These are phyloP conservation scores for Jatropha podagrica DNA, from an alignment of 441 rosid species.

Conservation along the genomic window DNA sequence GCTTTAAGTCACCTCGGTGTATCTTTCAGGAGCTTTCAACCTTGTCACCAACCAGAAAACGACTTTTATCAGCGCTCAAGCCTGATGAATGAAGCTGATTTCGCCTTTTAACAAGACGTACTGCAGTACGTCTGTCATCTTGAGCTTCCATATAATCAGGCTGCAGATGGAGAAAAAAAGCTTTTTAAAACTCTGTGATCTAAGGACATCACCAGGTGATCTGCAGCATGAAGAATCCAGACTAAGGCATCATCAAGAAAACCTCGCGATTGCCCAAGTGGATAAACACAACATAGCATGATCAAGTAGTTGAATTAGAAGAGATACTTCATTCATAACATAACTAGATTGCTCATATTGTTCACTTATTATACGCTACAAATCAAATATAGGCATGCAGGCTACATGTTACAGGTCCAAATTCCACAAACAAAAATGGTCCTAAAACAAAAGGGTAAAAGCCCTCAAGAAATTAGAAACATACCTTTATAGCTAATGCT, in stretches of 20 bases:
- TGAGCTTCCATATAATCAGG: constrained; percentile 54
- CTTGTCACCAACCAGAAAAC: constrained; percentile 53
- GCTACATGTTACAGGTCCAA: background rate
- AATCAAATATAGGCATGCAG: background rate
- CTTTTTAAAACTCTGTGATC: background rate
- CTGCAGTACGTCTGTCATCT: constrained; percentile 59
- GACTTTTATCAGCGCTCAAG: constrained; percentile 38
- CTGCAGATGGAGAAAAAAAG: constrained; percentile 32
- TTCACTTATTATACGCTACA: background rate
- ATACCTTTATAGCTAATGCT: constrained; percentile 67
- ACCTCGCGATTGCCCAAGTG: background rate
- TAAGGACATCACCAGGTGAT: background rate
- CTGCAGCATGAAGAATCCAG: background rate
- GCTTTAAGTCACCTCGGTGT: background rate
- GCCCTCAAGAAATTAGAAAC: background rate
- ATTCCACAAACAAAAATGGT: background rate
- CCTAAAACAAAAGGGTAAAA: constrained; percentile 3
- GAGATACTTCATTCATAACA: background rate
- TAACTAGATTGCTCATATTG: background rate
- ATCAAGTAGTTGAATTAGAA: background rate
- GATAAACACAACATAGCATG: background rate
- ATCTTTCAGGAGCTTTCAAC: constrained; percentile 33
- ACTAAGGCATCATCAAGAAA: background rate
- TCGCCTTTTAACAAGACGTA: constrained; percentile 64
- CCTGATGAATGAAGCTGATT: constrained; percentile 69